A percentile compares a stretch with the other conserved stretches of the same genome.
These are phyloP conservation scores for Thalassiosira exigua DNA, from an alignment of 352 stramenopile species.

Conservation along the genomic window DNA sequence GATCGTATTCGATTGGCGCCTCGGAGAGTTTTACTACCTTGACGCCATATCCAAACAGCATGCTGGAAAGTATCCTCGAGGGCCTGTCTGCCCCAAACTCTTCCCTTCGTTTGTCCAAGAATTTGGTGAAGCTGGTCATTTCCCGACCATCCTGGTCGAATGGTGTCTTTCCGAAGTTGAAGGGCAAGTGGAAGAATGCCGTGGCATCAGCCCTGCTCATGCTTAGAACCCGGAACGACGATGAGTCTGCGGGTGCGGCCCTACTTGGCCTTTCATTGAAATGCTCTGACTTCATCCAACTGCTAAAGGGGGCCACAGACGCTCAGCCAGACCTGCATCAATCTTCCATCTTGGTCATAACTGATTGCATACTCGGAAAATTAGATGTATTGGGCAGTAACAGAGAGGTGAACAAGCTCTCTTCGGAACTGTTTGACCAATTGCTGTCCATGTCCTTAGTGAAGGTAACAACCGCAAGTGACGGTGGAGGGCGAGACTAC, in stretches of 20 bases:
- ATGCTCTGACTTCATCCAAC: slow-evolving; percentile 56
- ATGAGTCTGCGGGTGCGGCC: slow-evolving; percentile 49
- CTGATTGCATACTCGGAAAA: slow-evolving; percentile 62
- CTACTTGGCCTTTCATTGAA: slow-evolving; percentile 72
- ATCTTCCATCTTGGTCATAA: slow-evolving; percentile 57
- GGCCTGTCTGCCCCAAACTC: slow-evolving; percentile 40
- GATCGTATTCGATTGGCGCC: slow-evolving; percentile 82
- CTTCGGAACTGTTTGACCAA: slow-evolving; percentile 59
- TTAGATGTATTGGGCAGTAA: slow-evolving; percentile 39
- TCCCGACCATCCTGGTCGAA: slow-evolving; percentile 65
- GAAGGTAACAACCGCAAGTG: slow-evolving; percentile 8
- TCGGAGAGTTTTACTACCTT: slow-evolving; percentile 53
- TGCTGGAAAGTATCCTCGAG: slow-evolving; percentile 67
- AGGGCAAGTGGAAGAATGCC: slow-evolving; percentile 35
- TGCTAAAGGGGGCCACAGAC: slow-evolving; percentile 42
- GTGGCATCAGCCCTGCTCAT: slow-evolving; percentile 60
- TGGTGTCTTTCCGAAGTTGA: slow-evolving; percentile 72
- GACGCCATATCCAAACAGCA: slow-evolving; percentile 76
- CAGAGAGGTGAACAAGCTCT: slow-evolving; percentile 51
- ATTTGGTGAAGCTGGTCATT: slow-evolving; percentile 63
- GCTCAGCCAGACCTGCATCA: slow-evolving; percentile 55
- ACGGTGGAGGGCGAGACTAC: slow-evolving; percentile 59
- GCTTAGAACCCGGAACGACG: slow-evolving; percentile 30
- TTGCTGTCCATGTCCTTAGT: slow-evolving; percentile 45
- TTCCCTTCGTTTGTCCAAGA: slow-evolving; percentile 34